These are phyloP conservation scores for Vigna reflexopilosa DNA, from an alignment of 306 rosid species.

Conservation along the genomic window DNA sequence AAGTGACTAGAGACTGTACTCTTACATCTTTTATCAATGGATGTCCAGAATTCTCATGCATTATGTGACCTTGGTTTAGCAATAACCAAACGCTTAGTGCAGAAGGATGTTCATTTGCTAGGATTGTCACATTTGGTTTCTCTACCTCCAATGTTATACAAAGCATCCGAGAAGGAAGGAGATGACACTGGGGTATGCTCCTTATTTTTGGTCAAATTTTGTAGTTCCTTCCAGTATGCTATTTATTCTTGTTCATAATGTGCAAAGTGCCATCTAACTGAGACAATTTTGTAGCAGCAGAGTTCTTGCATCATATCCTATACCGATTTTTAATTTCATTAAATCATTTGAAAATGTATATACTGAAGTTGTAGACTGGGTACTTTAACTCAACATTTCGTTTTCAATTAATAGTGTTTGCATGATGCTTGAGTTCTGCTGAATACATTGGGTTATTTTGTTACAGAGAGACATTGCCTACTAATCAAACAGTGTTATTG, in stretches of 20 bases:
- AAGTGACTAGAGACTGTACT: constrained; percentile 29
- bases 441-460: background rate
- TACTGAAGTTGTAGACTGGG: background rate
- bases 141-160: constrained; percentile 79
- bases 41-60: constrained; percentile 84
- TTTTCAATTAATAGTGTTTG: constrained; percentile 29
- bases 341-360: background rate
- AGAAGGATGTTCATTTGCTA: constrained; percentile 70
- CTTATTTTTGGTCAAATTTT: constrained; percentile 14
- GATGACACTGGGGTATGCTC: constrained; percentile 72
- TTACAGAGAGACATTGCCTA: constrained; percentile 14
- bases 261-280: constrained; percentile 3
- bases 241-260: constrained; percentile 20
- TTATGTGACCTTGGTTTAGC: constrained; percentile 92
- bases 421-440: constrained; percentile 19
- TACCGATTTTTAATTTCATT: constrained; percentile 13
- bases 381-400: constrained; percentile 19
- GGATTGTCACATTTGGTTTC: constrained; percentile 59
- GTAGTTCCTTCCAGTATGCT: background rate
- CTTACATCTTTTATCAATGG: constrained; percentile 49
- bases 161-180: constrained; percentile 72
- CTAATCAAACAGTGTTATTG: constrained; percentile 27
- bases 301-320: constrained; percentile 18
- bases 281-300: constrained; percentile 26
- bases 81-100: constrained; percentile 68